phyloP scores from a whole-genome alignment of 352 stramenopile species.

The Peronospora tabacina region DNA sequence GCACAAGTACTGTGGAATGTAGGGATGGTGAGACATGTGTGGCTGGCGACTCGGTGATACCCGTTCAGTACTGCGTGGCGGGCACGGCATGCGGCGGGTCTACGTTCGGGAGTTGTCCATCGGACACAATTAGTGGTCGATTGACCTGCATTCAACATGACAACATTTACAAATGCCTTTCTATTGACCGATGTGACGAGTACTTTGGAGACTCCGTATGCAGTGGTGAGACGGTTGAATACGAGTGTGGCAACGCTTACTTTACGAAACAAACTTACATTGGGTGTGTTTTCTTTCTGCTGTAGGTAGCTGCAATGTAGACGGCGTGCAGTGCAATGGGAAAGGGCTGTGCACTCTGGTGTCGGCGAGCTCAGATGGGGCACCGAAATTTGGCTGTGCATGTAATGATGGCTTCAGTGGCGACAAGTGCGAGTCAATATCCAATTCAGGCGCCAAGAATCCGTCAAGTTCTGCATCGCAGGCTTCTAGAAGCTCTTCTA shows the following conservation, averaged over 20 bases:
- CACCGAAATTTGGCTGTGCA: constrained; percentile 46
- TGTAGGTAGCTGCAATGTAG: constrained; percentile 32
- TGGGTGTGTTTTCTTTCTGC: neutral
- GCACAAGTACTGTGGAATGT: constrained; percentile 55
- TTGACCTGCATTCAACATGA: constrained; percentile 58
- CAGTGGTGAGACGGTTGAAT: constrained; percentile 31
- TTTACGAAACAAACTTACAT: constrained; percentile 1
- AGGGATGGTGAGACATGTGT: constrained; percentile 56
- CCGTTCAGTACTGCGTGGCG: constrained; percentile 65
- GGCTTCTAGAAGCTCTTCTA: constrained; percentile 2
- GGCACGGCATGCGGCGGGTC: constrained; percentile 46
- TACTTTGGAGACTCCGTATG: constrained; percentile 50
- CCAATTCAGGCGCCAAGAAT: constrained; percentile 7
- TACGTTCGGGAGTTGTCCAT: constrained; percentile 46
- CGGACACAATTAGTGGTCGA: constrained; percentile 46
- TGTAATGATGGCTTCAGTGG: constrained; percentile 70
- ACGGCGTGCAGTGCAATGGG: constrained; percentile 59
- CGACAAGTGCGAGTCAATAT: constrained; percentile 37
- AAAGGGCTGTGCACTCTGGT: constrained; percentile 49
- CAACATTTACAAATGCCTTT: constrained; percentile 79
- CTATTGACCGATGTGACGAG: constrained; percentile 60
- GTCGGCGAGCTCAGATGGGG: constrained; percentile 16
- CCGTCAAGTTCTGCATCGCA: constrained; percentile 7
- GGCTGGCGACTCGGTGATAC: constrained; percentile 47
- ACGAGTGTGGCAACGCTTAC: neutral